Base-by-base conservation (phyloP, 164 flowering plant genomes). In the Liquidambar formosana region DNA sequence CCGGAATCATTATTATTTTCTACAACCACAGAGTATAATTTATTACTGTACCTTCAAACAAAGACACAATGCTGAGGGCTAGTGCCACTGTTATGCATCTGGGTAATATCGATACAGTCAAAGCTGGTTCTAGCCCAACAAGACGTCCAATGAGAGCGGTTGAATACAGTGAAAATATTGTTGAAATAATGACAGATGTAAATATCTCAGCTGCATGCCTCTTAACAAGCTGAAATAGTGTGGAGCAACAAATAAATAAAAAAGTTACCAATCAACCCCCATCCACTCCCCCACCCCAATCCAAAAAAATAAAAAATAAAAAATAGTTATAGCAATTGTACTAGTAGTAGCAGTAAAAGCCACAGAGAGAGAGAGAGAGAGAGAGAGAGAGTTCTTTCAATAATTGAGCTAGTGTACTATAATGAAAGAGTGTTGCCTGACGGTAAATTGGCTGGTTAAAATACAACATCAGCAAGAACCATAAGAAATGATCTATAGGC, bases 201-300 rank as follows among this genome's bases (percentile, higher is more conserved):
- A 94, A 94, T 63, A 92, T 94, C 85, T 94, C 99, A 62, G 99
- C 97, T 16, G 99, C 97, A 75, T 92, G 99, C 78, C 99, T 89
- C 84, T 89, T 92, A 43, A 94, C 95, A 54, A 94, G 94, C 99
- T 94, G 90, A 43, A 68, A 78, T 72, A 44, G 19, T 4, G 21
- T 13, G 15, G 11, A 43, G n/a, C 10, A n/a, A 38, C 0, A 12
- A 0, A 23, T 10, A 21, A 19, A 61, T 2, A 2, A 33, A 33
- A 6, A 33, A 33, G 41, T 2, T 33, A 33, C 6, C 2, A 33
- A 33, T 33, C 6, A 33, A 33, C 41, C 41, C 41, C 41, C 2
- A 33, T 6, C 41, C 6, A 2, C 41, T 2, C 41, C 41, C 2
- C 41, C 41, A 33, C 6, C 41, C 41, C n/a, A n/a, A n/a, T n/a